Base-by-base conservation (phyloP, 345 rosid species). In the Eucalyptus cloeziana region DNA sequence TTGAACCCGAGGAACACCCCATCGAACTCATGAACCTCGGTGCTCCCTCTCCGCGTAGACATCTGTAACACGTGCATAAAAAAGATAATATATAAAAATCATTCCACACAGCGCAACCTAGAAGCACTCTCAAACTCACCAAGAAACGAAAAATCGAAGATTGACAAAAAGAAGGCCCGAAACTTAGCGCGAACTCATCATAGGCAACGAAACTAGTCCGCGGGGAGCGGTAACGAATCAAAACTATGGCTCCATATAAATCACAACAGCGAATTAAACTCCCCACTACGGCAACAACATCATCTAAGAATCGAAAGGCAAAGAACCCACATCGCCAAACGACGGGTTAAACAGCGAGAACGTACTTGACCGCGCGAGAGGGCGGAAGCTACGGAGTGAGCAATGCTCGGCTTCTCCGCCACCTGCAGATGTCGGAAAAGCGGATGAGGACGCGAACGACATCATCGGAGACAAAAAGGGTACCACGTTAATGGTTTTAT, bases 401-500 rank as follows among this genome's bases (percentile, higher is more conserved):
- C 99, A 79, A 97, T 96, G 94, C 99, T 96, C 40, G 99, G 99
- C 96, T 97, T 97, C 95, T 97, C 99, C 22, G 99, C 99, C 86
- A 97, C 97, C 99, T 94, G 94, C 80, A 86, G 33, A 16, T 37
- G 21, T 43, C 47, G 49, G 40, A 30, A 87, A 47, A 25, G 44
- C 64, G 71, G 27, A 40, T 76, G 83, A 76, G 83, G 1, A 58
- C 44, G 19, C 33, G 54, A 37, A 62, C 30, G 56, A 21, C 21
- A 30, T 31, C 54, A 14, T 25, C 33, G 88, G 49, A 33, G 80
- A 49, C 49, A 67, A 3, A 25, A 12, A 50, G 25, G 45, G 45
- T 21, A 37, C 81, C 45, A 71, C 21, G 45, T 47, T 47, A 19
- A 43, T 62, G 58, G 58, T 7, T 0, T 52, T 52, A 0, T 8